Evolutionary conservation across 108 stramenopile species (phyloP).

Genomic region (Ochromonas danica): DNA sequence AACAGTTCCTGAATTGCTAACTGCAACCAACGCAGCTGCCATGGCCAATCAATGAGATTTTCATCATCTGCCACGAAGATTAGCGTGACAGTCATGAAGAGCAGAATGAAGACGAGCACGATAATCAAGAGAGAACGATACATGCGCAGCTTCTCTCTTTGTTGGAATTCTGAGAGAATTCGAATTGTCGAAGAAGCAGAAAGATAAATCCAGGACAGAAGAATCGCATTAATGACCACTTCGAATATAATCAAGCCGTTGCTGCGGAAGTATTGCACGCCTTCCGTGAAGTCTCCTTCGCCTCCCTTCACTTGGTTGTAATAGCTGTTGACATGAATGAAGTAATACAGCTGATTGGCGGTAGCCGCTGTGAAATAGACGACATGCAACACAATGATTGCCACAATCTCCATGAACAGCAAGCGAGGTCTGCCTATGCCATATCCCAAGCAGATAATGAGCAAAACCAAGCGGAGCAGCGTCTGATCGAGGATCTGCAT

Average conservation of each 20-base stretch:
- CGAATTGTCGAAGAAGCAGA: neutral
- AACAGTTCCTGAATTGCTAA: neutral
- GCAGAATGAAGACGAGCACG: neutral
- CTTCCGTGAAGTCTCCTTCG: neutral
- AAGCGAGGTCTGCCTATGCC: neutral
- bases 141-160: neutral
- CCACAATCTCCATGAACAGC: neutral
- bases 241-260: too few species aligned
- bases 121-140: neutral
- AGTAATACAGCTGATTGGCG: neutral
- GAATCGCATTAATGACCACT: neutral
- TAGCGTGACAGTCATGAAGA: neutral
- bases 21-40: constrained; percentile 5
- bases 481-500: constrained; percentile 10
- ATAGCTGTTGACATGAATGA: neutral
- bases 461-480: neutral
- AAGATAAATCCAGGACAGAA: constrained; percentile 4
- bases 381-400: neutral
- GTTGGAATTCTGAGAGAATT: neutral
- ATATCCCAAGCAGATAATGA: constrained; percentile 7
- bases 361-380: neutral
- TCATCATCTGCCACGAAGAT: neutral
- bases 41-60: neutral
- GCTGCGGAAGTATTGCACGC: neutral
- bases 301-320: too few species aligned